Evolutionary conservation across 1,284 basidiomycete genomes (phyloP).

Genomic region (Vanrija humicola): DNA sequence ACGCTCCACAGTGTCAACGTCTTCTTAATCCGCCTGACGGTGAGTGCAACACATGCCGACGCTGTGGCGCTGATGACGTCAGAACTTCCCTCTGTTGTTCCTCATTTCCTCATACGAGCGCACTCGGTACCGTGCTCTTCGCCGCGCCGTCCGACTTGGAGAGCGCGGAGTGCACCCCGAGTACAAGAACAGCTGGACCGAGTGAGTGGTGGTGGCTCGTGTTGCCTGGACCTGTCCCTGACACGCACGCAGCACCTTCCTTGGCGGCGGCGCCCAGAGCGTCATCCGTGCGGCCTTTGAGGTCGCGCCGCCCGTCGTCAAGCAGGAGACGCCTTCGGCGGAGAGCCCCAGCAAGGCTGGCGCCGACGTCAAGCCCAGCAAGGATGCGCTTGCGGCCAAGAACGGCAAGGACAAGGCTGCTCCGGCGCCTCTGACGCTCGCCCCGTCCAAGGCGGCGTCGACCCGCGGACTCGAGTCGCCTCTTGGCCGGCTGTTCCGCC

Average conservation of each 20-base stretch:
- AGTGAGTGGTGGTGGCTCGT: constrained; percentile 25
- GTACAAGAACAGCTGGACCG: constrained; percentile 25
- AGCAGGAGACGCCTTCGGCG: constrained; percentile 12
- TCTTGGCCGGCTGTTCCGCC: constrained; percentile 11
- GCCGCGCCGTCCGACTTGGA: constrained; percentile 22
- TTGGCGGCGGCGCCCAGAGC: constrained; percentile 38
- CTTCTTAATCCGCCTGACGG: constrained; percentile 70
- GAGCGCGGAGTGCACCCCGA: constrained; percentile 22
- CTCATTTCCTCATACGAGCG: constrained; percentile 77
- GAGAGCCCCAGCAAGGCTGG: no score
- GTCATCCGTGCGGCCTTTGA: constrained; percentile 46
- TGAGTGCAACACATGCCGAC: constrained; percentile 26
- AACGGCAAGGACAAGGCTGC: background rate
- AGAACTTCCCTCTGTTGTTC: constrained; percentile 72
- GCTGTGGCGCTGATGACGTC: constrained; percentile 29
- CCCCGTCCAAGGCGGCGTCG: background rate
- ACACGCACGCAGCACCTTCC: constrained; percentile 23
- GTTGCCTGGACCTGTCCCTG: background rate
- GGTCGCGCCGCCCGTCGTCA: constrained; percentile 23
- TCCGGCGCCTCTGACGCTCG: background rate
- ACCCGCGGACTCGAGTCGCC: constrained; percentile 1
- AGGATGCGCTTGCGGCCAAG: background rate
- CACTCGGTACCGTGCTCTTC: constrained; percentile 33
- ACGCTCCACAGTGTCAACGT: constrained; percentile 75
- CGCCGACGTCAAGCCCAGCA: background rate